Conservation (phyloP, 2,329 filamentous ascomycete species). For the Nigrograna mackinnonii region DNA sequence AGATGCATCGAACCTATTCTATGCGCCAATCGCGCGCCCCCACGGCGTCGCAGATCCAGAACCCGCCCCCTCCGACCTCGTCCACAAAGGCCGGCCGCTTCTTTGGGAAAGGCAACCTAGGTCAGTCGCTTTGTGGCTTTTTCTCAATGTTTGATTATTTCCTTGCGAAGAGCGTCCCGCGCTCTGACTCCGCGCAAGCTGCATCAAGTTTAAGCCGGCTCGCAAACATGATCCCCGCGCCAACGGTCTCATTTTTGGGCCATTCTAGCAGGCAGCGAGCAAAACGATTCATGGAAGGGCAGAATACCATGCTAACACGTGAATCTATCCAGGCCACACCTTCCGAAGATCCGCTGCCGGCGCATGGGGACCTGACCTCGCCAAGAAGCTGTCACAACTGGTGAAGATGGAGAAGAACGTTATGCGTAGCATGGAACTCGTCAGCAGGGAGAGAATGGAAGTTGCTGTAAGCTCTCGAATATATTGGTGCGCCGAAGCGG, state of each 20-base stretch:
- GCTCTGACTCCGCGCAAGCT: too few relatives aligned
- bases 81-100: slow-evolving; percentile 89
- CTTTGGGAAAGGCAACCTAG: slow-evolving; percentile 83
- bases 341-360: slow-evolving; percentile 76
- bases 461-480: slow-evolving; percentile 74
- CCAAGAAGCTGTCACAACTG: slow-evolving; percentile 95
- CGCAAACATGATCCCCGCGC: too few relatives aligned
- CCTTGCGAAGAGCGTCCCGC: too few relatives aligned
- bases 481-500: neutral
- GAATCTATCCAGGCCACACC: slow-evolving; percentile 62
- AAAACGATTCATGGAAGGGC: too few relatives aligned
- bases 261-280: too few relatives aligned
- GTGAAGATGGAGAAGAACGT: slow-evolving; percentile 99
- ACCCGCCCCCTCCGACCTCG: slow-evolving; percentile 88
- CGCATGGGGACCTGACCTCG: slow-evolving; percentile 82
- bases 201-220: too few relatives aligned
- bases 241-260: too few relatives aligned
- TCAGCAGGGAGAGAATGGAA: slow-evolving; percentile 96
- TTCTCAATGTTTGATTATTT: too few relatives aligned
- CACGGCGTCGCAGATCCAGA: slow-evolving; percentile 89
- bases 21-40: slow-evolving; percentile 97
- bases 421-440: slow-evolving; percentile 96
- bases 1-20: slow-evolving; percentile 92
- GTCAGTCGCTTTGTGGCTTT: slow-evolving; percentile 57
- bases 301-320: neutral